A percentile compares a stretch with the other conserved stretches of the same genome.
These are phyloP conservation scores for Eimeria necatrix DNA, from an alignment of 169 alveolate genomes.

Conservation along the genomic window DNA sequence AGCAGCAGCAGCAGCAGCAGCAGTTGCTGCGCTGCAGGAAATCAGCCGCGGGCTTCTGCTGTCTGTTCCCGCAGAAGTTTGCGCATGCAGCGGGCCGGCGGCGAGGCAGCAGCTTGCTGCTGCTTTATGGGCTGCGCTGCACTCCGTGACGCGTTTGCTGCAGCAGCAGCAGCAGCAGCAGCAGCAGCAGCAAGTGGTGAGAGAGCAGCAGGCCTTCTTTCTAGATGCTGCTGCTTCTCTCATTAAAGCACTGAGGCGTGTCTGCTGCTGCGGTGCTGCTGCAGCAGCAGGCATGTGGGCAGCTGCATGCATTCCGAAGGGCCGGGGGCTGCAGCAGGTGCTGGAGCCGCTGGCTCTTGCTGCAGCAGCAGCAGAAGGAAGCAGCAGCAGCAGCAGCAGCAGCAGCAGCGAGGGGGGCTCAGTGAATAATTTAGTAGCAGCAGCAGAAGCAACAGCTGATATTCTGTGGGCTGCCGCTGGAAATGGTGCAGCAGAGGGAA, in stretches of 20 bases:
- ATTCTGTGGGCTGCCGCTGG: background rate
- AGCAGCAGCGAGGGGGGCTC: background rate
- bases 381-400: constrained; percentile 24
- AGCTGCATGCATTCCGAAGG: constrained; percentile 1
- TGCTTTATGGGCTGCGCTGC: constrained; percentile 43
- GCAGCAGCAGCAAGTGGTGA: constrained; percentile 20
- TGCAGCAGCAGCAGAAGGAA: constrained; percentile 37
- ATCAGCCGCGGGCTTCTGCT: background rate
- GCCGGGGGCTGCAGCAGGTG: constrained; percentile 4
- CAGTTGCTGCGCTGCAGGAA: constrained; percentile 5
- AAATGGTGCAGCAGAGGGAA: background rate
- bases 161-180: background rate
- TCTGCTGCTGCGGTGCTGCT: constrained; percentile 26
- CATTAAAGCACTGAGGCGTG: constrained; percentile 25
- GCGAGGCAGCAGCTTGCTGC: background rate
- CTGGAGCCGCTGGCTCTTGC: background rate
- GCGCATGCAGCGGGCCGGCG: background rate
- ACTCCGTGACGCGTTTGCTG: constrained; percentile 23
- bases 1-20: constrained; percentile 34
- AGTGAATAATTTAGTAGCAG: background rate
- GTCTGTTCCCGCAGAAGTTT: background rate
- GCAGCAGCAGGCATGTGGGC: constrained; percentile 32
- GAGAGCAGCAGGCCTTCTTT: background rate
- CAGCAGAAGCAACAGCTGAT: background rate
- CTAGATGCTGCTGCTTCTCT: constrained; percentile 41